These are phyloP conservation scores for Phytopythium oedochilum DNA, from an alignment of 352 stramenopile genomes.

Conservation along the genomic window DNA sequence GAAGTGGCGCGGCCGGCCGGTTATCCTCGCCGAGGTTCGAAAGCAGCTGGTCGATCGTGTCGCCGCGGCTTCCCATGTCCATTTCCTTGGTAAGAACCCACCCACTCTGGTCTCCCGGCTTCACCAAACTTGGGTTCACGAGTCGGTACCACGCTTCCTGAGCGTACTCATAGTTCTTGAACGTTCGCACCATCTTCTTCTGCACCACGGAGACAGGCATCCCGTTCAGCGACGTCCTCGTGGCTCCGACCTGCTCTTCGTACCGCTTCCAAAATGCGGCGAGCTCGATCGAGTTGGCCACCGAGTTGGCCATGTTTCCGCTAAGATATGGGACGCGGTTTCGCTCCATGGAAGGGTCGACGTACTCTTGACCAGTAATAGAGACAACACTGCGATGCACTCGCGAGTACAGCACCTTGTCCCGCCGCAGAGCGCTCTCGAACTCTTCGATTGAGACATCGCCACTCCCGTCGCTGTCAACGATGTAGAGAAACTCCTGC, in stretches of 20 bases:
- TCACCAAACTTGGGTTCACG: constrained; percentile 70
- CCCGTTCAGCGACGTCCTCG: constrained; percentile 53
- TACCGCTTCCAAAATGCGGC: constrained; percentile 72
- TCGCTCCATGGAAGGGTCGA: constrained; percentile 53
- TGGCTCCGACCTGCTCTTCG: constrained; percentile 58
- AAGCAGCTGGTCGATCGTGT: constrained; percentile 74
- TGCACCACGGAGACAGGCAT: constrained; percentile 52
- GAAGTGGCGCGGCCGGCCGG: constrained; percentile 1
- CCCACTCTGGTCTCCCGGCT: constrained; percentile 53
- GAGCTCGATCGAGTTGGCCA: constrained; percentile 58
- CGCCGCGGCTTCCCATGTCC: constrained; percentile 64
- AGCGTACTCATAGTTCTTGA: constrained; percentile 86
- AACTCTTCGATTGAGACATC: constrained; percentile 87
- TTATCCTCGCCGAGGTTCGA: constrained; percentile 58
- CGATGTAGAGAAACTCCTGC: constrained; percentile 66
- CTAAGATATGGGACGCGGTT: constrained; percentile 64
- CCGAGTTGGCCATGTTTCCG: constrained; percentile 22
- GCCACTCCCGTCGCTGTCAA: constrained; percentile 75
- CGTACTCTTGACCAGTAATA: constrained; percentile 78
- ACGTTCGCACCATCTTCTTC: constrained; percentile 84
- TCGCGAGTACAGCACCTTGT: constrained; percentile 66
- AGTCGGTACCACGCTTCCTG: constrained; percentile 82
- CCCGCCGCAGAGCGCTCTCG: constrained; percentile 52
- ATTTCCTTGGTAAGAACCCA: constrained; percentile 84
- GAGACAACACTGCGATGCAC: constrained; percentile 55